Conservation (phyloP, 1,284 basidiomycete genomes). For the Microbotryum violaceum region DNA sequence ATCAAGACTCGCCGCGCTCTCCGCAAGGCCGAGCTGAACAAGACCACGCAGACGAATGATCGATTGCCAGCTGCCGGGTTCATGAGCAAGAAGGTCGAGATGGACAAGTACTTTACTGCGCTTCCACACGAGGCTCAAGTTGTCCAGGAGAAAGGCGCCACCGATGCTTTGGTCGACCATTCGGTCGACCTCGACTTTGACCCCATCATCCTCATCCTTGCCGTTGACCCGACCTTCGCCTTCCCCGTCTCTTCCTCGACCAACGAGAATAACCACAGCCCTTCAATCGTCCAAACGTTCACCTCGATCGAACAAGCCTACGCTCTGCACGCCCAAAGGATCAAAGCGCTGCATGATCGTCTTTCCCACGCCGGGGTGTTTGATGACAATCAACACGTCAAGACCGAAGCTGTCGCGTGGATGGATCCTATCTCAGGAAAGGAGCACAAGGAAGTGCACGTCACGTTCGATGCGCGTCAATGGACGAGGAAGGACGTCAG, state of each 20-base stretch:
- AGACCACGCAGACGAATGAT: not conserved
- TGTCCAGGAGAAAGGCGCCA: not conserved
- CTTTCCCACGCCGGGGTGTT: constrained; percentile 17
- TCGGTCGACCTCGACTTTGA: too few species aligned
- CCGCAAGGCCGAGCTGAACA: not conserved
- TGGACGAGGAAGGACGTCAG: constrained; percentile 7
- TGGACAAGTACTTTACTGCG: not conserved
- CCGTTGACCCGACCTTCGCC: constrained; percentile 20
- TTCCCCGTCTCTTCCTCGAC: not conserved
- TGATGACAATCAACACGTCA: constrained; percentile 5
- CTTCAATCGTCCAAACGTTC: constrained; percentile 11
- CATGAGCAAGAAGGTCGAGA: not conserved
- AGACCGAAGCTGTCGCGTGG: not conserved
- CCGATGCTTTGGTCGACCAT: too few species aligned
- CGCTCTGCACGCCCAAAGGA: constrained; percentile 15
- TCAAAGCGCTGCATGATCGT: constrained; percentile 16
- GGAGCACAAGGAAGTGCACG: not conserved
- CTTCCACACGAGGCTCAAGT: not conserved
- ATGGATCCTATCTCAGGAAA: not conserved
- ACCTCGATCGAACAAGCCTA: constrained; percentile 13
- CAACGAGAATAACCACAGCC: constrained; percentile 7
- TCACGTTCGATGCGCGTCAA: not conserved
- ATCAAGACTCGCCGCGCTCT: constrained; percentile 5
- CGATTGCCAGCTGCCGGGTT: not conserved
- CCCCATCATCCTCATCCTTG: constrained; percentile 23